Evolutionary conservation across 306 rosid species (phyloP), one percentile per base, ranked within the genome.

Genomic region (Hippophae gyantsensis): DNA sequence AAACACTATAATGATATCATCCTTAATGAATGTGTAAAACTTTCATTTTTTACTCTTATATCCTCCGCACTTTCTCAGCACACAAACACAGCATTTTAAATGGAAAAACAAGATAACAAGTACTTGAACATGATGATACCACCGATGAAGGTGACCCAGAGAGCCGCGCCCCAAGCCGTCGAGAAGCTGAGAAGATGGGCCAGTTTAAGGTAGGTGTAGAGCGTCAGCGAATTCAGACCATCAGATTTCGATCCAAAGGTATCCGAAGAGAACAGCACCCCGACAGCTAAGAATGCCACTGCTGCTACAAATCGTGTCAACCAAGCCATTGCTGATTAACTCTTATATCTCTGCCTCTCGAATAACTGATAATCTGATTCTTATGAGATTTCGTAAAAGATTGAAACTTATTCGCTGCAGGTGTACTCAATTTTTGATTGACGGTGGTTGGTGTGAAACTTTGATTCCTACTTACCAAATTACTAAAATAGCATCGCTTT

Each of bases 121-220:
- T 79, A 88, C 99, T 93, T 93, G 81, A 93, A 93, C 99, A 88
- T 84, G 71, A 93, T 88, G 77, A 93, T 86, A 60, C 99, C 99
- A 25, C 99, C 95, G 80, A 93, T 88, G 81, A 93, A 93, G 57
- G 97, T 88, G 55, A 93, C 99, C 99, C 99, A 93, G 0, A 88
- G 81, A 64, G 95, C 84, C 5, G 95, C 75, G 14, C 99, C 99
- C 74, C 89, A 93, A 6, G 95, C 86, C 44, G 95, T 82, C 62
- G 99, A 75, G 94, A 86, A 93, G 79, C 94, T 43, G 52, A 93
- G 95, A 8, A 88, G 81, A 72, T 93, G 99, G 26, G 95, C 86
- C 51, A 93, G 69, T 72, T 93, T 93, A 72, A 93, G 81, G 79
- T 69, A 88, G 64, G 84, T 66, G 6, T 82, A 64, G 48, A 86